Percentiles rank a stretch among this genome's conserved stretches.
These are phyloP conservation scores for Lupinus albus DNA, from an alignment of 306 rosid genomes.

Conservation along the genomic window DNA sequence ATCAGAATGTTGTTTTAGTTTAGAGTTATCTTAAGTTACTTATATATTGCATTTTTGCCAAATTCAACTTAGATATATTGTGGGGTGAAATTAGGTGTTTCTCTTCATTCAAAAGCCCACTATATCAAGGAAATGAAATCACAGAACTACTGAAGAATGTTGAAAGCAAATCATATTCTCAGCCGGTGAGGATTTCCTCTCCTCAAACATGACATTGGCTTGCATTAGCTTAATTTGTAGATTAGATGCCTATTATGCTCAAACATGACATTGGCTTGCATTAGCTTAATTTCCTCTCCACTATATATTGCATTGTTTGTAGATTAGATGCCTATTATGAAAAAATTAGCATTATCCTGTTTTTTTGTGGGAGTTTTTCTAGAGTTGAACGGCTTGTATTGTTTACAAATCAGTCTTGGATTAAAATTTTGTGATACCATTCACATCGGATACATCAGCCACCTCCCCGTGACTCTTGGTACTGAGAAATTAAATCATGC, in stretches of 20 bases:
- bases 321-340: background rate
- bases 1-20: constrained; percentile 11
- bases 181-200: constrained; percentile 4
- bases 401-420: background rate
- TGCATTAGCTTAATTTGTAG: background rate
- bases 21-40: constrained; percentile 1
- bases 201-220: background rate
- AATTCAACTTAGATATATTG: background rate
- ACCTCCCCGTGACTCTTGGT: background rate
- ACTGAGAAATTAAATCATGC: background rate
- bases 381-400: background rate
- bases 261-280: background rate
- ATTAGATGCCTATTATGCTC: background rate
- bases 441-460: background rate
- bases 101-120: background rate
- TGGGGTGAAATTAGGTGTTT: background rate
- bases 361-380: background rate
- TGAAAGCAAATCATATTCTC: background rate
- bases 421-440: background rate
- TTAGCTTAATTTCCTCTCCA: background rate
- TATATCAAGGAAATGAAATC: background rate
- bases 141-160: constrained; percentile 6
- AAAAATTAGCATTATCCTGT: background rate
- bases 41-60: background rate
- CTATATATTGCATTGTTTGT: background rate